phyloP scores from a whole-genome alignment of 108 stramenopile species.

The Chaetoceros muelleri region DNA sequence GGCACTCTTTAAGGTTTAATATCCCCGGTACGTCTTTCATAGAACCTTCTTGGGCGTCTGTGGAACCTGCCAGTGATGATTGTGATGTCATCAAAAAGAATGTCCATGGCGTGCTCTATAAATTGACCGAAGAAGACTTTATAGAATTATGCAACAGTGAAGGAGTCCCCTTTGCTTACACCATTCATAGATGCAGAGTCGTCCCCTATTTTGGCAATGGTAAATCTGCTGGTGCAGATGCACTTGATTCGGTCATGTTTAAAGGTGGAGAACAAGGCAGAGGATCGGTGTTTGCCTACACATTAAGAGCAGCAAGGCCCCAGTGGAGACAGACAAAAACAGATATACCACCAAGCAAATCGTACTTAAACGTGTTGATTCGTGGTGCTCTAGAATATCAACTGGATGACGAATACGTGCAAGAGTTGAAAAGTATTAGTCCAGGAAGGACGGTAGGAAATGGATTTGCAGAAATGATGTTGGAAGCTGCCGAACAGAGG shows the following conservation, averaged over 20 bases:
- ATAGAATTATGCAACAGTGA: slow-evolving; percentile 46
- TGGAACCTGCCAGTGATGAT: slow-evolving; percentile 14
- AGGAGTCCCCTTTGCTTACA: slow-evolving; percentile 64
- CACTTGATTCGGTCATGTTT: neutral
- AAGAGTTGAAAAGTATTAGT: slow-evolving; percentile 23
- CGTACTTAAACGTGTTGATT: slow-evolving; percentile 51
- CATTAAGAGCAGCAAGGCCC: slow-evolving; percentile 4
- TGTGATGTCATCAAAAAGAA: neutral
- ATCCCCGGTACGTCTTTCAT: slow-evolving; percentile 29
- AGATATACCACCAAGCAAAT: slow-evolving; percentile 43
- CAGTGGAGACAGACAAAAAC: slow-evolving; percentile 19
- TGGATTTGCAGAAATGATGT: slow-evolving; percentile 17
- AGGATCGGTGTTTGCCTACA: slow-evolving; percentile 5
- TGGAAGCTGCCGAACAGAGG: too few relatives aligned
- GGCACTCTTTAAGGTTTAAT: slow-evolving; percentile 39
- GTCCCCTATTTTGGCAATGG: slow-evolving; percentile 52
- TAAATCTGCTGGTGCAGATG: slow-evolving; percentile 14
- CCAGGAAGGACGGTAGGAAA: slow-evolving; percentile 25
- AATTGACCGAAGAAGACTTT: slow-evolving; percentile 54
- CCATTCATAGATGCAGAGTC: slow-evolving; percentile 41
- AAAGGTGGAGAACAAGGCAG: slow-evolving; percentile 5
- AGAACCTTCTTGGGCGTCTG: slow-evolving; percentile 53
- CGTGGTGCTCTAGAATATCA: slow-evolving; percentile 48
- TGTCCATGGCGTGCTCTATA: slow-evolving; percentile 69
- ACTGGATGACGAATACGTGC: slow-evolving; percentile 44